A percentile compares a stretch with the other conserved stretches of the same genome.
phyloP scores from a whole-genome alignment of 371 early-diverging fungal genomes.

The Apophysomyces sp. region DNA sequence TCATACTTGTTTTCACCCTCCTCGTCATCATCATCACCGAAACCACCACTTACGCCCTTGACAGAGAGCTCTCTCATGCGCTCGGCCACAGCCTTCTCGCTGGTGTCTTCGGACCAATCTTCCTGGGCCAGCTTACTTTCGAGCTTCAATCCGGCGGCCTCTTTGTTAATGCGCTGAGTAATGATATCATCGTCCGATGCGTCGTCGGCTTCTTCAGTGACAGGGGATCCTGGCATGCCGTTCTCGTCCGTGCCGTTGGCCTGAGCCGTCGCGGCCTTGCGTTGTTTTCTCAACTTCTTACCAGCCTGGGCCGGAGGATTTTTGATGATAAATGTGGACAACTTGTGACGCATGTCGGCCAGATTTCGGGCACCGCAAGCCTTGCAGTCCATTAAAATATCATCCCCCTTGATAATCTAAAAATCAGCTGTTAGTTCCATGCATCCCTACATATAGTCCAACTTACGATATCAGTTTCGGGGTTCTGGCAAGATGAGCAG shows the following conservation, averaged over 20 bases:
- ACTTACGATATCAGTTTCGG: slow-evolving; percentile 94
- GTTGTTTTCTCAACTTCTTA: slow-evolving; percentile 68
- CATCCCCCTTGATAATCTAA: slow-evolving; percentile 70
- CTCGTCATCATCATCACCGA: slow-evolving; percentile 66
- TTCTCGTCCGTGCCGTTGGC: slow-evolving; percentile 43
- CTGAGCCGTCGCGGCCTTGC: slow-evolving; percentile 60
- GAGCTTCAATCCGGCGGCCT: slow-evolving; percentile 63
- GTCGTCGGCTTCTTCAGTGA: slow-evolving; percentile 39
- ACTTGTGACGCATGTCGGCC: slow-evolving; percentile 90
- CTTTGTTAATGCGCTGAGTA: slow-evolving; percentile 69
- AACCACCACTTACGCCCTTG: slow-evolving; percentile 46
- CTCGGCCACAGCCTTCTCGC: slow-evolving; percentile 74
- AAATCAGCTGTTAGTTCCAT: background rate
- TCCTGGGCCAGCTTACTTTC: slow-evolving; percentile 72
- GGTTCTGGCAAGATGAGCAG: slow-evolving; percentile 96
- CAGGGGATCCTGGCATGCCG: slow-evolving; percentile 45
- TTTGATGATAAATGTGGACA: slow-evolving; percentile 88
- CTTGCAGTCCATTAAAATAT: slow-evolving; percentile 80
- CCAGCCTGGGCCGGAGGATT: slow-evolving; percentile 80
- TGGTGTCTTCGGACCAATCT: slow-evolving; percentile 86
- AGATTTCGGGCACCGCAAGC: slow-evolving; percentile 90
- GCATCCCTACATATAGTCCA: background rate
- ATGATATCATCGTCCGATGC: slow-evolving; percentile 71
- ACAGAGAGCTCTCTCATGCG: slow-evolving; percentile 73
- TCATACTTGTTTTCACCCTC: slow-evolving; percentile 72